Evolutionary conservation across 2,329 filamentous ascomycete species (phyloP).

Genomic region (Aspergillus vadensis): DNA sequence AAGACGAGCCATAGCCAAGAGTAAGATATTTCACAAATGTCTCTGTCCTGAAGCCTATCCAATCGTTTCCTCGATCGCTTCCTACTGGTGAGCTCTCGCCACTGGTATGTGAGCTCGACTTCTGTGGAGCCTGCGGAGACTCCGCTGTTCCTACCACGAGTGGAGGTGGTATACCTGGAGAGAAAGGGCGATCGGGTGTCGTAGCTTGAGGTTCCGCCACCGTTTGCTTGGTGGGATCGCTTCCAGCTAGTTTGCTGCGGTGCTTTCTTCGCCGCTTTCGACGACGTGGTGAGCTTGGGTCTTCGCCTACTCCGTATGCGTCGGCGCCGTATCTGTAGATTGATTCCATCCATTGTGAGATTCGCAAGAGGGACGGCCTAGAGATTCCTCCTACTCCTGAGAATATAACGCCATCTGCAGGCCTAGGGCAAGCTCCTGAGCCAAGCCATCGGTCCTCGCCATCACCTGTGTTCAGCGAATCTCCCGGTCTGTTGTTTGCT

Average conservation of each 20-base stretch:
- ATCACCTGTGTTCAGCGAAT: conserved; percentile 21
- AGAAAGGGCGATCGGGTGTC: conserved; percentile 29
- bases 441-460: conserved; percentile 69
- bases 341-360: conserved; percentile 86
- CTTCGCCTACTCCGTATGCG: conserved; percentile 82
- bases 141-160: conserved; percentile 35
- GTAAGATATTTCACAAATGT: conserved; percentile 54
- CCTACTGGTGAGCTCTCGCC: conserved; percentile 20
- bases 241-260: conserved; percentile 24
- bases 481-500: conserved; percentile 17
- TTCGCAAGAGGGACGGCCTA: conserved; percentile 67
- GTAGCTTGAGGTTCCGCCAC: conserved; percentile 14
- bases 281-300: conserved; percentile 67
- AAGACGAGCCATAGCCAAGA: conserved; percentile 52
- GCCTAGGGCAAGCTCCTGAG: conserved; percentile 64
- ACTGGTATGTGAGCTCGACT: conserved; percentile 18
- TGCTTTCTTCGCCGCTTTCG: conserved; percentile 39
- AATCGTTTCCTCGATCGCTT: conserved; percentile 28
- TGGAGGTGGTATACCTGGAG: conserved; percentile 49
- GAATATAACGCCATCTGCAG: conserved; percentile 84
- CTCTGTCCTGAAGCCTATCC: conserved; percentile 42
- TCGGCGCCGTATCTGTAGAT: conserved; percentile 81
- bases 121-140: conserved; percentile 22
- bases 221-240: conserved; percentile 11
- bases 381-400: conserved; percentile 75